Base-by-base conservation (phyloP, 2,329 filamentous ascomycete genomes). In the Gnomoniopsis smithogilvyi region DNA sequence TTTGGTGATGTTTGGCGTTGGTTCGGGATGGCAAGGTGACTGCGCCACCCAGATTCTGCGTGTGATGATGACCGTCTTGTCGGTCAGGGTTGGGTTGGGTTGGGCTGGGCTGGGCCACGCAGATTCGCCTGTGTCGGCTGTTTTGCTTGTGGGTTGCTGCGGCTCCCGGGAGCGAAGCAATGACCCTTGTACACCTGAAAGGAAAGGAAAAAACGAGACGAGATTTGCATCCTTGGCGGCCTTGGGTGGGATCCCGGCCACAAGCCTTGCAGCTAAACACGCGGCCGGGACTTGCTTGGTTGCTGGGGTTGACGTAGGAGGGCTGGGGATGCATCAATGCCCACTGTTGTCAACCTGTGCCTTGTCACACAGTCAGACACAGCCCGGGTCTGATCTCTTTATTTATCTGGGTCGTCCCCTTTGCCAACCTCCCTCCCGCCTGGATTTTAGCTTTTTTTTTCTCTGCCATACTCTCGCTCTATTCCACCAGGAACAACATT, bases 401-500 rank as follows among this genome's bases (percentile, higher is more conserved):
- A 58, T 58, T 58, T 58, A 58, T 58, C 51, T 54, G 45, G 33
- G 33, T 54, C 33, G 43, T 26, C 36, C 56, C 54, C 54, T 43
- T 49, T 50, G 33, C 33, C 45, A 48, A 17, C 19, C 12, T 49
- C 43, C n/a, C 24, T 48, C 33, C 3, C 45, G 34, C 4, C 26
- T 30, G 26, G 8, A 19, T 49, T n/a, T n/a, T n/a, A n/a, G n/a
- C 34, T 50, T 11, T 17, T 34, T 19, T 15, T 19, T 24, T 12
- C 45, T 54, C 51, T 6, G 19, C 22, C 33, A 59, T 59, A 21
- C 56, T 19, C 34, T 59, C 51, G 56, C 56, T 54, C 36, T 22
- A 38, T 34, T 17, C 14, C 34, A 24, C 34, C 24, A 19, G 15
- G 12, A 30, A 22, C 19, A 36, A 30, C 49, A 26, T 34, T 26